Evolutionary conservation across 495 filamentous ascomycete genomes (phyloP), one percentile per base, ranked within the genome.

Genomic region (Durotheca rogersii): DNA sequence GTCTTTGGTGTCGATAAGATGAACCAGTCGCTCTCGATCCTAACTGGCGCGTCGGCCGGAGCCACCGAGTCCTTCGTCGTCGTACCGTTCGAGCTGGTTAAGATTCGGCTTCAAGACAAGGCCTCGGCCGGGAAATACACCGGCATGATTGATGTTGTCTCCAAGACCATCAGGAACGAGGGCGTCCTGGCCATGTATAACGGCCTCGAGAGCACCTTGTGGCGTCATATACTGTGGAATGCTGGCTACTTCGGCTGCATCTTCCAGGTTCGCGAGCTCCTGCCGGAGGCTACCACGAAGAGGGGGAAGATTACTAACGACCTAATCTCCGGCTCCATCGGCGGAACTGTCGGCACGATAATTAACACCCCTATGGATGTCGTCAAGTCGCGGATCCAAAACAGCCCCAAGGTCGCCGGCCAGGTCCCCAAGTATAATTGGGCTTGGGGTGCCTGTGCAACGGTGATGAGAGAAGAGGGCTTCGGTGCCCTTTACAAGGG

Each of bases 171-270:
- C 25, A 77, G 79, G 60, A 76, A 83, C 43, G 93, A 98, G 72
- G 93, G 93, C 10, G 72, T 86, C 5, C 69, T 97, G 47, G 88
- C 91, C 44, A 73, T 98, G 72, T 98, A 98, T 79, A 94, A 96
- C 67, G 93, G 93, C 17, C 82, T 98, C 30, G 93, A 98, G 72
- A 89, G 86, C 30, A 98, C 93, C 18, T 73, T 96, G 67, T 98
- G 93, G 93, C 86, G 93, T 55, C 93, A 98, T 72, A 82, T 96
- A 43, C 78, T 96, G 47, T 98, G 93, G 93, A 98, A 98, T 69
- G 79, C 87, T 6, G 93, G 93, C 35, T 98, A 98, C 77, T 98
- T 98, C 68, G 93, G 93, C 60, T 90, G 89, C 72, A 98, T 98
- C 71, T 91, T 90, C 81, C 93, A 98, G 72, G 87, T 96, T 46